Evolutionary conservation across 768 basidiomycete species (phyloP), one percentile per base, ranked within the genome.

Genomic region (Mycena belliarum): DNA sequence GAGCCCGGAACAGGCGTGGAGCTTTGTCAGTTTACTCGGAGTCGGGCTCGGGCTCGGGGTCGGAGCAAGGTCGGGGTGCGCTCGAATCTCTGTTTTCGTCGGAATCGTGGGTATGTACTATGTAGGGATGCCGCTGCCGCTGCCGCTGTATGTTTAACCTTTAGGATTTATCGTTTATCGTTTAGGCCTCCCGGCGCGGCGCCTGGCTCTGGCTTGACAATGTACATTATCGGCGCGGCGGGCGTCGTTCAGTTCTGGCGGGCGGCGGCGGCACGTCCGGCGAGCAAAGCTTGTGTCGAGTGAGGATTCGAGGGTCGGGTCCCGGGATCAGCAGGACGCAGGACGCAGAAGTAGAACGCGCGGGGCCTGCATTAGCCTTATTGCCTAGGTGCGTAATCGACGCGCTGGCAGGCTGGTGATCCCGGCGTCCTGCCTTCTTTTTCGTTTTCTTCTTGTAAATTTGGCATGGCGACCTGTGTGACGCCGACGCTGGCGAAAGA

Each of bases 131-230:
- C n/a, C n/a, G n/a, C n/a, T n/a, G 37, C 18, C 33, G 32, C 18
- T 6, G 14, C 12, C 18, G 24, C 7, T 4, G 11, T 7, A 14
- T 6, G 21, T 10, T 23, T 21, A 25, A 26, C 43, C 43, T 35
- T 52, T 53, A 45, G 42, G 43, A 45, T 45, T 53, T 21, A 25
- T 20, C 43, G 32, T 35, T 52, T 53, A 45, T 32, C 33, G 38
- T 45, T 53, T 41, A 41, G 40, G 40, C 40, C 52, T 26, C 35
- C 43, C 44, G 42, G 44, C 38, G 29, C 49, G 49, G 15, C 4
- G 3, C 10, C 12, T 29, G 11, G n/a, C 26, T 42, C n/a, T 41
- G 25, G 25, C n/a, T n/a, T n/a, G n/a, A n/a, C n/a, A n/a, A n/a
- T n/a, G n/a, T n/a, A n/a, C n/a, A n/a, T n/a, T n/a, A n/a, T n/a